A percentile compares a stretch with the other conserved stretches of the same genome.
Conservation (phyloP, 352 stramenopile species). For the Phytopythium oedochilum region DNA sequence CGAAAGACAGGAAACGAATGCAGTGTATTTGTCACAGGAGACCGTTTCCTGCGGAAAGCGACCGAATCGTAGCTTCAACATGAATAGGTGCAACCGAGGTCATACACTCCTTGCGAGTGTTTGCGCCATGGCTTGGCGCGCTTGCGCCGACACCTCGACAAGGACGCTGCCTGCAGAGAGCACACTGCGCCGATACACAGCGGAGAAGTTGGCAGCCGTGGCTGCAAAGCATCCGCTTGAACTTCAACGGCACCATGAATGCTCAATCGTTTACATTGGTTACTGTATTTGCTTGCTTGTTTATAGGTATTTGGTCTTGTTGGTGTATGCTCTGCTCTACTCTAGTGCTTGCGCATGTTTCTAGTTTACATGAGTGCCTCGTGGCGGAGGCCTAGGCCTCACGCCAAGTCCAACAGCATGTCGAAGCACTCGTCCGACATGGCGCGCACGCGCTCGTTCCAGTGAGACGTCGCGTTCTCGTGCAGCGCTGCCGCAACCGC, state of each 20-base stretch:
- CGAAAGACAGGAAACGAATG: too few relatives aligned
- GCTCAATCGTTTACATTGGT: not conserved
- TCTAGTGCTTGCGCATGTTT: not conserved
- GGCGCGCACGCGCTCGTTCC: constrained; percentile 74
- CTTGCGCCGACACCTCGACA: too few relatives aligned
- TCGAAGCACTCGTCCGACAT: constrained; percentile 82
- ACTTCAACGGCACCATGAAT: not conserved
- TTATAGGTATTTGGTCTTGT: constrained; percentile 3
- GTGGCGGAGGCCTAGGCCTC: constrained; percentile 5
- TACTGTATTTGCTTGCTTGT: constrained; percentile 1
- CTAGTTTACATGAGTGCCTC: constrained; percentile 2
- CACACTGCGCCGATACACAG: too few relatives aligned
- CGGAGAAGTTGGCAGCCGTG: too few relatives aligned
- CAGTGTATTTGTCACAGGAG: too few relatives aligned
- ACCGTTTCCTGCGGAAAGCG: too few relatives aligned
- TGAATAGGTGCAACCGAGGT: too few relatives aligned
- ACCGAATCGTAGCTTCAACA: too few relatives aligned
- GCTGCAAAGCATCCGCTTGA: not conserved
- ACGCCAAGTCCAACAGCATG: constrained; percentile 74
- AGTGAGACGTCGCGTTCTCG: constrained; percentile 57
- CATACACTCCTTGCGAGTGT: too few relatives aligned
- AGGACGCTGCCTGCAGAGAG: too few relatives aligned
- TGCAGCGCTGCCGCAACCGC: constrained; percentile 61
- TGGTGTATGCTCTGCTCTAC: not conserved
- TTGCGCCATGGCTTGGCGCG: too few relatives aligned